Base-by-base conservation (phyloP, 2,329 filamentous ascomycete species). In the Ploettnerulaceae sp. region DNA sequence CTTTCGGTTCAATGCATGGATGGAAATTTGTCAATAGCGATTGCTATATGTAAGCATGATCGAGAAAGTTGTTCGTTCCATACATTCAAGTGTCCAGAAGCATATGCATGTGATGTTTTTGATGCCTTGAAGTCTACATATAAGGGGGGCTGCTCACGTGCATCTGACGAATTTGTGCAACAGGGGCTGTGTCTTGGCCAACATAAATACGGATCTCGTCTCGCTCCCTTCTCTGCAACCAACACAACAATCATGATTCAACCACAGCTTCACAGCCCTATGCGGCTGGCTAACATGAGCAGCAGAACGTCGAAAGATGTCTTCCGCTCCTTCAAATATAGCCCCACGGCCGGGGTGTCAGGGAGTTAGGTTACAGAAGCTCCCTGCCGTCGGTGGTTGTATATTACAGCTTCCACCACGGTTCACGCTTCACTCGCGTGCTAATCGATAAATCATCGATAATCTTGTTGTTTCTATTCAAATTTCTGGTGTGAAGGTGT, bases 261-360 rank as follows among this genome's bases (percentile, higher is more conserved):
- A 57, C 48, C 51, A 48, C 49, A 53, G 29, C 36, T 45, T 43
- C 38, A 45, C 53, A 58, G 61, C 60, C 59, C 42, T 21, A 7
- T 51, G 37, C 46, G 59, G 59, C 61, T 62, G 49, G 49, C 52
- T 34, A 26, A 15, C 21, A 48, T 33, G 25, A 53, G 36, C 53
- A 54, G 47, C 36, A 56, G 54, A 47, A 53, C 55, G 46, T 60
- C 54, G 37, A 43, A 53, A 52, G 59, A 60, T 59, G 58, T 51
- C 28, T 49, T 54, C 51, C 58, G 53, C 51, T 51, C 51, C 46
- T 53, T 45, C 7, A 45, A 29, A 39, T 58, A 62, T 63, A 63
- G 55, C 61, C 61, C 61, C 61, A 60, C 52, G 49, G 57, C 38
- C 48, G 60, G 59, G 61, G 60, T 62, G 52, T 53, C 42, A 35